phyloP scores from a whole-genome alignment of 345 rosid genomes.

The Lumnitzera littorea region DNA sequence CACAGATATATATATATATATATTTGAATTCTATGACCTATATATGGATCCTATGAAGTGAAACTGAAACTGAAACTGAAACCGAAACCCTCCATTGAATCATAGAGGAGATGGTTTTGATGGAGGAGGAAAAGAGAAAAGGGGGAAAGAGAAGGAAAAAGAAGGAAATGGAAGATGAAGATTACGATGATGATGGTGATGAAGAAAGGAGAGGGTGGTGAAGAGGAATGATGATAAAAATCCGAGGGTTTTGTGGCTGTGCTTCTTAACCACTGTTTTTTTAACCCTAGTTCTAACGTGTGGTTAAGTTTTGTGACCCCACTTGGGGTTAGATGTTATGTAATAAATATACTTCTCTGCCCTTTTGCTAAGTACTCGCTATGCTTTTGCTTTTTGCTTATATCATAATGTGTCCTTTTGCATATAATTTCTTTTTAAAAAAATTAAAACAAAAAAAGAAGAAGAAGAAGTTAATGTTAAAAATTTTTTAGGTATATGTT shows the following conservation, averaged over 20 bases:
- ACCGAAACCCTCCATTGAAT: too few relatives aligned
- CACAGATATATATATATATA: too few relatives aligned
- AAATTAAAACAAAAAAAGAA: too few relatives aligned
- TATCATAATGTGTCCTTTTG: neutral
- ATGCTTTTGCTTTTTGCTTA: neutral
- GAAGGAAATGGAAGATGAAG: neutral
- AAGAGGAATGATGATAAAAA: slow-evolving; percentile 37
- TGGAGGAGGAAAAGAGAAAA: neutral
- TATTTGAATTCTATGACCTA: too few relatives aligned
- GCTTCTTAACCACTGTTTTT: slow-evolving; percentile 40
- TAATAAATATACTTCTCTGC: slow-evolving; percentile 29
- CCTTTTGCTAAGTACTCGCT: neutral
- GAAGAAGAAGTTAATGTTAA: too few relatives aligned
- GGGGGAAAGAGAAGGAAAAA: neutral
- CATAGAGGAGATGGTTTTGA: too few relatives aligned
- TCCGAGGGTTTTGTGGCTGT: slow-evolving; percentile 47
- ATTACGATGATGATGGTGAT: slow-evolving; percentile 14
- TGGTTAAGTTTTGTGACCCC: slow-evolving; percentile 36
- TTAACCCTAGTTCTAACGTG: slow-evolving; percentile 43
- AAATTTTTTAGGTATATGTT: too few relatives aligned
- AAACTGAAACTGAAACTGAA: too few relatives aligned
- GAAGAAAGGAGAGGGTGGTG: slow-evolving; percentile 18
- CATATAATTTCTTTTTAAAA: too few relatives aligned
- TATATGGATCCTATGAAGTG: too few relatives aligned
- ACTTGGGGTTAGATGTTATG: slow-evolving; percentile 30